Evolutionary conservation across 192 early-diverging fungal species (phyloP), one percentile per base, ranked within the genome.

Genomic region (Backusella psychrophila): DNA sequence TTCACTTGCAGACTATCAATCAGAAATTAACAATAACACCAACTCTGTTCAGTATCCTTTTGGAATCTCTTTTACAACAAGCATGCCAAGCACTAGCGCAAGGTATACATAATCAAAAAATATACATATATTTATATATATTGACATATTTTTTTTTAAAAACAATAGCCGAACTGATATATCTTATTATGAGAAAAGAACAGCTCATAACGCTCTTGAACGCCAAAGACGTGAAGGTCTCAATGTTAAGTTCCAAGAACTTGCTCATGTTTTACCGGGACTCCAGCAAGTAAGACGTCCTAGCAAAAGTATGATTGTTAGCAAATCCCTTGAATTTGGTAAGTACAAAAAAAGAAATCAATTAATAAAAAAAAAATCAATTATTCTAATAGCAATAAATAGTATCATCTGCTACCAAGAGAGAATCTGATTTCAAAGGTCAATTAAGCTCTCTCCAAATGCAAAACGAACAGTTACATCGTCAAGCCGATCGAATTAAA

Each of bases 121-220:
- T 26, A 14, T 21, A 59, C 17, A 4, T n/a, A 53, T n/a, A 53
- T 53, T 53, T 19, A n/a, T 53, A 15, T 53, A 19, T 19, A 0
- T 7, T 53, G 21, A 7, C 49, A 19, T n/a, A n/a, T 53, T 53
- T 52, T 26, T n/a, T 26, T 11, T 1, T 1, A 33, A 33, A 33
- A 33, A 33, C 1, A 52, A 53, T 29, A 63, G 56, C 12, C 29
- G 29, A 63, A 26, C 56, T 29, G 73, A 79, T 67, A 31, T 68
- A 12, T 65, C 74, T 11, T 42, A 75, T 23, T 44, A 41, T 31
- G 90, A 93, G 77, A 91, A 91, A 69, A 86, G 94, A 73, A 90
- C 91, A 12, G 91, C 88, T 29, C 94, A 95, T 80, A 95, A 95
- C 74, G 93, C 93, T 29, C 89, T 93, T 52, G 94, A 95, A 80